Evolutionary conservation across 2,329 filamentous ascomycete genomes (phyloP).

Genomic region (Tympanopsis confertula): DNA sequence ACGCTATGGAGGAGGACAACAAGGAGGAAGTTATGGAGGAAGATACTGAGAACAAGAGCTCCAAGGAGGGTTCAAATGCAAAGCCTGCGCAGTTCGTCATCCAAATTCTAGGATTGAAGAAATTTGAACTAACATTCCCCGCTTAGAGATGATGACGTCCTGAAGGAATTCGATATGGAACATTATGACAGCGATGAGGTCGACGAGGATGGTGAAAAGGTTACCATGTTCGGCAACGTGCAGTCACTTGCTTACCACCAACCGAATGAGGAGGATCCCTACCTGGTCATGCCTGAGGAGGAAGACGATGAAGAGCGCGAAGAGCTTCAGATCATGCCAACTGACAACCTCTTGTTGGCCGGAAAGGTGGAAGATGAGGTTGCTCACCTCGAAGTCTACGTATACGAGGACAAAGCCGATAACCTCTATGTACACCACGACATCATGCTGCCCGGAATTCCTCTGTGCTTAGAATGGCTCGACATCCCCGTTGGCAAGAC

Average conservation of each 20-base stretch:
- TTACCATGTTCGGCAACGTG: constrained; percentile 79
- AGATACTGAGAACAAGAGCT: constrained; percentile 24
- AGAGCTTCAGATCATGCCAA: constrained; percentile 83
- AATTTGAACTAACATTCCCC: background rate
- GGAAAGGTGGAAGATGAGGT: constrained; percentile 95
- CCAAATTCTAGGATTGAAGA: background rate
- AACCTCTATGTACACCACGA: constrained; percentile 99
- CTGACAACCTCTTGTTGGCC: constrained; percentile 83
- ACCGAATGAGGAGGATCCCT: constrained; percentile 88
- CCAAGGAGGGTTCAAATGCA: constrained; percentile 9
- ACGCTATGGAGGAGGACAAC: constrained; percentile 7
- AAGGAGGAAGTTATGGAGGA: constrained; percentile 17
- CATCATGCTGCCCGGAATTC: constrained; percentile 96
- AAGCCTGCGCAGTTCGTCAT: background rate
- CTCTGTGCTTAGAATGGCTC: constrained; percentile 89
- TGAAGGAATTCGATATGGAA: constrained; percentile 93
- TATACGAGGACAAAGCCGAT: constrained; percentile 89
- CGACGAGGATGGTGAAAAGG: constrained; percentile 34
- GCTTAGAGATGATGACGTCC: constrained; percentile 59
- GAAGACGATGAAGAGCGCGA: constrained; percentile 84
- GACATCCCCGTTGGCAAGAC: constrained; percentile 76
- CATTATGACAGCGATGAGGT: constrained; percentile 81
- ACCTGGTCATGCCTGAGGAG: constrained; percentile 76
- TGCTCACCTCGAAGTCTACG: constrained; percentile 89
- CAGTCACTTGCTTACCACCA: constrained; percentile 90